A percentile compares a stretch with the other conserved stretches of the same genome.
Conservation (phyloP, 2,329 filamentous ascomycete species). For the Sporothrix inflata region DNA sequence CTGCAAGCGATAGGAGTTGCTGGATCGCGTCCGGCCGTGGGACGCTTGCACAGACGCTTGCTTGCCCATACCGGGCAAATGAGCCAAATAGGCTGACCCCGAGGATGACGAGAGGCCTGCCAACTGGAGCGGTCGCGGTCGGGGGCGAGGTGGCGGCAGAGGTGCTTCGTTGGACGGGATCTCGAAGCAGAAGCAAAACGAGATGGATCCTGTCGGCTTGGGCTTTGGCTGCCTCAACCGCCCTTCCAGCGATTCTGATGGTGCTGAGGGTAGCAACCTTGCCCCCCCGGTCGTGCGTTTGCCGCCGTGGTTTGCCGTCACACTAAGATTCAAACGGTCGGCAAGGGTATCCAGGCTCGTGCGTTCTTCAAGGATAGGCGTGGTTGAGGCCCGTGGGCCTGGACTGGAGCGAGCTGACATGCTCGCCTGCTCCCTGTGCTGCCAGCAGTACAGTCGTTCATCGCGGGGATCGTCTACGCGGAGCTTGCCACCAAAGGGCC, state of each 20-base stretch:
- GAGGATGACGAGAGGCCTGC: not conserved
- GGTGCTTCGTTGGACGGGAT: constrained; percentile 51
- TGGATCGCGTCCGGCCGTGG: constrained; percentile 26
- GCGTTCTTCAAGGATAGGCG: constrained; percentile 64
- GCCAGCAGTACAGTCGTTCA: constrained; percentile 83
- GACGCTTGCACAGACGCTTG: not conserved
- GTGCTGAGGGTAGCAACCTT: not conserved
- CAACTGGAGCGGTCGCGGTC: constrained; percentile 51
- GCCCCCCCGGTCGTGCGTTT: constrained; percentile 30
- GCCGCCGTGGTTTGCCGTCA: constrained; percentile 45
- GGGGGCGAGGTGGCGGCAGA: constrained; percentile 48
- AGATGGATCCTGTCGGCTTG: not conserved
- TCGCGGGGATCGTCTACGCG: constrained; percentile 56
- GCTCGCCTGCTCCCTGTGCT: constrained; percentile 85
- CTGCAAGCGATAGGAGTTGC: constrained; percentile 29
- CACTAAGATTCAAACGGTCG: constrained; percentile 73
- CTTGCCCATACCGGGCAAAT: not conserved
- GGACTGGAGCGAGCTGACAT: constrained; percentile 51
- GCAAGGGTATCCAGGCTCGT: constrained; percentile 87
- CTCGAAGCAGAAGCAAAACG: constrained; percentile 58
- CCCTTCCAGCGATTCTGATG: not conserved
- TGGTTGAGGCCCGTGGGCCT: constrained; percentile 47
- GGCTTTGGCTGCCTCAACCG: not conserved
- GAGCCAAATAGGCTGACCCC: not conserved
- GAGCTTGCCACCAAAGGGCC: constrained; percentile 35